Percentiles rank a stretch among this genome's conserved stretches.
These are phyloP conservation scores for Penicillium sp. DNA, from an alignment of 2,329 filamentous ascomycete species.

Conservation along the genomic window DNA sequence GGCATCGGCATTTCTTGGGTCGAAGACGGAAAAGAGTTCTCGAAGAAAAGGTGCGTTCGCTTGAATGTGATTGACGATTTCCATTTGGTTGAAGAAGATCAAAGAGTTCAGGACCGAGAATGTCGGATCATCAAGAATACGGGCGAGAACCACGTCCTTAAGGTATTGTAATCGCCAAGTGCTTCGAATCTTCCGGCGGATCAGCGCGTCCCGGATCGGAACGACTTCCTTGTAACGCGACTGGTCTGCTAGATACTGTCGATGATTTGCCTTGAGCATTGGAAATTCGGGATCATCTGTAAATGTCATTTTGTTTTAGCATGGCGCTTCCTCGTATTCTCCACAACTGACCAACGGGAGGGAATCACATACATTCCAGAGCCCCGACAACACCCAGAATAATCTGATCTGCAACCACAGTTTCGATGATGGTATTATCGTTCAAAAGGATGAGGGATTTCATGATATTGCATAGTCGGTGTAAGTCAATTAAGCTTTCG, in stretches of 20 bases:
- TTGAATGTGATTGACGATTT: conserved; percentile 95
- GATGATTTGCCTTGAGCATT: conserved; percentile 94
- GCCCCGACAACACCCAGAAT: conserved; percentile 92
- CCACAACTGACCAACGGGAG: background rate
- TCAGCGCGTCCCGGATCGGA: conserved; percentile 78
- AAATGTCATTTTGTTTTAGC: conserved; percentile 24
- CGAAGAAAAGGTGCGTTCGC: conserved; percentile 75
- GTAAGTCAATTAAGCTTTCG: conserved; percentile 82
- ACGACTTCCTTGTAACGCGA: conserved; percentile 97
- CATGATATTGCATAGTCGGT: conserved; percentile 96
- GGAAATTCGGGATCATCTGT: conserved; percentile 93
- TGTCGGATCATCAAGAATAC: conserved; percentile 95
- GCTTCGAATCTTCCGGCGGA: conserved; percentile 90
- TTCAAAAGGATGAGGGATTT: conserved; percentile 94
- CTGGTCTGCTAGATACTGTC: conserved; percentile 86
- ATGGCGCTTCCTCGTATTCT: conserved; percentile 23
- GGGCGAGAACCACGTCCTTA: conserved; percentile 95
- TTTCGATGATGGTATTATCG: conserved; percentile 92
- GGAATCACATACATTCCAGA: conserved; percentile 69
- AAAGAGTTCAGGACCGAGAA: conserved; percentile 97
- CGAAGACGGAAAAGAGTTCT: conserved; percentile 87
- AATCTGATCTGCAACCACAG: conserved; percentile 85
- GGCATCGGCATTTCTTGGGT: conserved; percentile 63
- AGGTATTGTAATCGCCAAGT: conserved; percentile 96
- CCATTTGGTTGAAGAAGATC: conserved; percentile 99